Evolutionary conservation across 108 stramenopile species (phyloP).

Genomic region (Cyclotella sp.): DNA sequence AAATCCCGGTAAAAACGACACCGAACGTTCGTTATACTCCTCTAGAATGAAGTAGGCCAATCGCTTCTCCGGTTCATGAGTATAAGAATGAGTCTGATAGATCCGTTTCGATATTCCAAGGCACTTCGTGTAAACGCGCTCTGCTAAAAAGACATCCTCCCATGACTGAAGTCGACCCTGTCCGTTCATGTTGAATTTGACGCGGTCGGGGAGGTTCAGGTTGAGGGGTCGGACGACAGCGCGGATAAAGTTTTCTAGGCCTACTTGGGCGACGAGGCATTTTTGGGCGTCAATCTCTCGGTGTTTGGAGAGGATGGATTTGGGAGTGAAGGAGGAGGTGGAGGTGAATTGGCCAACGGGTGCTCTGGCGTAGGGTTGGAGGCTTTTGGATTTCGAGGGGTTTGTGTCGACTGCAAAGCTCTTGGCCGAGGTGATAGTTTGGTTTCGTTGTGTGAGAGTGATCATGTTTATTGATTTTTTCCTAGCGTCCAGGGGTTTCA

Average conservation of each 20-base stretch:
- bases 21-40: slow-evolving; percentile 44
- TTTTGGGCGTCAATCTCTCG: slow-evolving; percentile 30
- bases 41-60: slow-evolving; percentile 54
- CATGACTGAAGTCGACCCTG: slow-evolving; percentile 34
- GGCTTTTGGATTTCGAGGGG: slow-evolving; percentile 11
- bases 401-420: too few relatives aligned
- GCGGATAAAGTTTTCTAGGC: slow-evolving; percentile 56
- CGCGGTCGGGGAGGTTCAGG: slow-evolving; percentile 28
- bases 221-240: slow-evolving; percentile 37
- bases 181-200: slow-evolving; percentile 52
- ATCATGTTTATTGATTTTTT: too few relatives aligned
- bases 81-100: slow-evolving; percentile 51
- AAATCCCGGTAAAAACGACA: slow-evolving; percentile 40
- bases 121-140: slow-evolving; percentile 44
- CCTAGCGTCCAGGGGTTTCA: too few relatives aligned
- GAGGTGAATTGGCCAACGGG: slow-evolving; percentile 41
- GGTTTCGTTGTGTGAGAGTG: too few relatives aligned
- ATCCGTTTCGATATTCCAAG: slow-evolving; percentile 52
- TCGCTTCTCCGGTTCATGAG: slow-evolving; percentile 44
- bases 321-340: slow-evolving; percentile 26
- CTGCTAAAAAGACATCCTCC: slow-evolving; percentile 52
- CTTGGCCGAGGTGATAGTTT: too few relatives aligned
- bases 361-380: slow-evolving; percentile 37
- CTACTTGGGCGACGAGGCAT: slow-evolving; percentile 40
- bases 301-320: slow-evolving; percentile 31